Conservation (phyloP, 495 filamentous ascomycete genomes). For the Friedmanniomyces simplex region DNA sequence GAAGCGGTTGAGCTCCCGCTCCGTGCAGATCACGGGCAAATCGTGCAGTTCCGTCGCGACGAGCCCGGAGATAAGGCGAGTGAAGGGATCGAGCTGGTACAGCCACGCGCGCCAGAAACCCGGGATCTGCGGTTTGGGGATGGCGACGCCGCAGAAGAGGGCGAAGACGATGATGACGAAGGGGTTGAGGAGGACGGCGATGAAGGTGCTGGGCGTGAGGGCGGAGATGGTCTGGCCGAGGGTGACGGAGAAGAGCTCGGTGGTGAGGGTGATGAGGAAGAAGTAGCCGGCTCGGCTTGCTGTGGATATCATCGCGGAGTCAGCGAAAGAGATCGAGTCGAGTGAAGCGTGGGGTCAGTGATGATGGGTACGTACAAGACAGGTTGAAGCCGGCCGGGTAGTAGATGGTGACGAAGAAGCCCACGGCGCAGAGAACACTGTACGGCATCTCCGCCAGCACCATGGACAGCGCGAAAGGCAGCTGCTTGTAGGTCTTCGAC, state of each 20-base stretch:
- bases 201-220: constrained; percentile 58
- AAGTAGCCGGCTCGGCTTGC: constrained; percentile 56
- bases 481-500: constrained; percentile 65
- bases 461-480: constrained; percentile 61
- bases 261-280: constrained; percentile 71
- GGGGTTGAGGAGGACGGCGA: constrained; percentile 63
- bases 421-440: constrained; percentile 58
- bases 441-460: constrained; percentile 70
- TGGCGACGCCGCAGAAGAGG: constrained; percentile 75
- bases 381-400: constrained; percentile 41
- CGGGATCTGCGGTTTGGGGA: constrained; percentile 65
- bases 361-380: background rate
- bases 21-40: constrained; percentile 47
- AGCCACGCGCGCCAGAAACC: constrained; percentile 71
- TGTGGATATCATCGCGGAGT: background rate
- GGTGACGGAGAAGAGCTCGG: constrained; percentile 65
- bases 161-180: constrained; percentile 70
- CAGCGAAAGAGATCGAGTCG: constrained; percentile 43
- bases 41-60: constrained; percentile 63
- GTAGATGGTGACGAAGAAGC: constrained; percentile 67
- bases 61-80: constrained; percentile 68
- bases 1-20: constrained; percentile 51
- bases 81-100: constrained; percentile 77
- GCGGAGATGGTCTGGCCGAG: constrained; percentile 59
- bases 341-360: background rate